Percentiles rank a stretch among this genome's conserved stretches.
phyloP scores from a whole-genome alignment of 1,139 yeast genomes.

The Scheffersomyces stambukii region DNA sequence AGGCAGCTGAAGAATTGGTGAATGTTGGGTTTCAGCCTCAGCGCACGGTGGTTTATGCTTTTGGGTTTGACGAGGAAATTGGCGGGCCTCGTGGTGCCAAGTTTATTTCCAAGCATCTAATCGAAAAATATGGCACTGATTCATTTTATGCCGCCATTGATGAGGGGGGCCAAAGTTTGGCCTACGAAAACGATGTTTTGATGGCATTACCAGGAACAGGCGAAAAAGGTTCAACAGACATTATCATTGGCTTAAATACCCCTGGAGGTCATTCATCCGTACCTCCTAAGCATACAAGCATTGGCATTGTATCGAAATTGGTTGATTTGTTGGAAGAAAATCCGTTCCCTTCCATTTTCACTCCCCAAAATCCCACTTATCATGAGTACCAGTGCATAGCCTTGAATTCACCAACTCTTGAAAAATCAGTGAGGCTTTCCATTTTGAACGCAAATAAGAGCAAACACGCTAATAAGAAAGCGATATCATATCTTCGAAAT shows the following conservation, averaged over 20 bases:
- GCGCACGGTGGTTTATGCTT: slow-evolving; percentile 37
- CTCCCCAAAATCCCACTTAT: slow-evolving; percentile 36
- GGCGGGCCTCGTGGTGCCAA: slow-evolving; percentile 29
- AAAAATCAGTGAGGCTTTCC: slow-evolving; percentile 13
- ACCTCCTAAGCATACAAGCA: slow-evolving; percentile 42
- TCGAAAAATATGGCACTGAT: slow-evolving; percentile 28
- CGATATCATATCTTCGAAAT: slow-evolving; percentile 13
- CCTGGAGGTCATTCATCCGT: slow-evolving; percentile 46
- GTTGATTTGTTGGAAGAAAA: slow-evolving; percentile 28
- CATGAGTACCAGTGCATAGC: slow-evolving; percentile 38
- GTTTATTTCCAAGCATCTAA: slow-evolving; percentile 21
- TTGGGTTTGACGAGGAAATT: slow-evolving; percentile 44
- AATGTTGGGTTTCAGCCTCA: slow-evolving; percentile 29
- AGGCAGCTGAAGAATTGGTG: slow-evolving; percentile 31
- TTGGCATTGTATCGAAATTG: slow-evolving; percentile 38
- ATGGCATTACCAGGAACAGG: slow-evolving; percentile 51
- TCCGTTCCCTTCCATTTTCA: slow-evolving; percentile 29
- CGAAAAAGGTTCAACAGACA: slow-evolving; percentile 38
- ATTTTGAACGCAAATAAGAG: slow-evolving; percentile 24
- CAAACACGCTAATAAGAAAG: slow-evolving; percentile 21
- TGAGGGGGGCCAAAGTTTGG: slow-evolving; percentile 35
- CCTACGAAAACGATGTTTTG: slow-evolving; percentile 34
- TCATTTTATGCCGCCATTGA: slow-evolving; percentile 37
- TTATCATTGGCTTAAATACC: slow-evolving; percentile 29
- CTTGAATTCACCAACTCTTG: slow-evolving; percentile 23